Evolutionary conservation across 108 stramenopile species (phyloP).

Genomic region (Cylindrotheca fusiformis): DNA sequence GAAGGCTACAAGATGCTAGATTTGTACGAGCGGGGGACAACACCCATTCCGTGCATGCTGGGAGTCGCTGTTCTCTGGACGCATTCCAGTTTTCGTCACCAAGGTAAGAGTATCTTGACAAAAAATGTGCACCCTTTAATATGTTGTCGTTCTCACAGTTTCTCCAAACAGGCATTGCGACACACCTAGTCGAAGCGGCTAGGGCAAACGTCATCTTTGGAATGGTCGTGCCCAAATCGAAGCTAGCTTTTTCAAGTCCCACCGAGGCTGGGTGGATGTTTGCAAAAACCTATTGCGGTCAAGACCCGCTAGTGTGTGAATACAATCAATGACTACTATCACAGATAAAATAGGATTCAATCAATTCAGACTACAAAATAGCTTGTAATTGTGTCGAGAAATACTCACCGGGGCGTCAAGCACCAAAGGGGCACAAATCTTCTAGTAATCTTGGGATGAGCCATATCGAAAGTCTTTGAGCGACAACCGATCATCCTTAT

Average conservation of each 20-base stretch:
- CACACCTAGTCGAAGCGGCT: slow-evolving; percentile 57
- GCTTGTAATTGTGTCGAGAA: too few species aligned
- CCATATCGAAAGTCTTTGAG: slow-evolving; percentile 27
- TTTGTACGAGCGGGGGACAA: background rate
- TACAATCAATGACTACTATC: too few species aligned
- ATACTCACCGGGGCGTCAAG: too few species aligned
- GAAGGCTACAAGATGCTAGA: slow-evolving; percentile 43
- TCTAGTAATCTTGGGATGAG: too few species aligned
- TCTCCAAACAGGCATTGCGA: slow-evolving; percentile 48
- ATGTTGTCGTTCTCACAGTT: background rate
- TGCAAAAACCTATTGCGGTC: slow-evolving; percentile 45
- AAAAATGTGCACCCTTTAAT: background rate
- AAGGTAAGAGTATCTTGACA: slow-evolving; percentile 3
- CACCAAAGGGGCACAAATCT: too few species aligned
- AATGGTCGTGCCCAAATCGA: slow-evolving; percentile 37
- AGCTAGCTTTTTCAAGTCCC: slow-evolving; percentile 83
- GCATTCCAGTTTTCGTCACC: slow-evolving; percentile 44
- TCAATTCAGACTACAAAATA: too few species aligned
- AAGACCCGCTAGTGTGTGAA: background rate
- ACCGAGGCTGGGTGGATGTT: slow-evolving; percentile 66
- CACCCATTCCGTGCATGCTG: slow-evolving; percentile 38
- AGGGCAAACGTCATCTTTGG: slow-evolving; percentile 70
- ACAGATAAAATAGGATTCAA: too few species aligned
- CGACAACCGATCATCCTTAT: slow-evolving; percentile 30
- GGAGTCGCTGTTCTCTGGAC: slow-evolving; percentile 83